Base-by-base conservation (phyloP, 495 filamentous ascomycete genomes). In the Gamarada debralockiae region DNA sequence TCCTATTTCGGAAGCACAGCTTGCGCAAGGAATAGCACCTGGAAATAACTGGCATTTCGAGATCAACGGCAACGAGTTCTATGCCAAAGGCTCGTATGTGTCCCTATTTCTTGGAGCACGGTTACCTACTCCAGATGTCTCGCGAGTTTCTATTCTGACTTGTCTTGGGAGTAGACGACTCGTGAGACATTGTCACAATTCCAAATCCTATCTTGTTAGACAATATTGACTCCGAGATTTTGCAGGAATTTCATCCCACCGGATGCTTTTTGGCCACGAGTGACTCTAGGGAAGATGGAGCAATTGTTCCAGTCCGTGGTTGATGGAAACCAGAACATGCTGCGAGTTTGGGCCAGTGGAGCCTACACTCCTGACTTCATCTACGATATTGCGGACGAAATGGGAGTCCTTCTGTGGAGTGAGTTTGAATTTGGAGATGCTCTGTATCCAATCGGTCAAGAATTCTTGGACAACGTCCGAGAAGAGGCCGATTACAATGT, bases 361-460 rank as follows among this genome's bases (percentile, higher is more conserved):
- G 82, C 87, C 51, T 90, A 86, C 67, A 85, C 90, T 58, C 76
- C 85, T 27, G 76, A 86, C 37, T 70, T 72, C 10, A 89, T 92
- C 63, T 90, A 90, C 67, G 77, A 86, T 22, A 74, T 80, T 4
- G 90, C 85, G 54, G 86, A 91, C 56, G 80, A 90, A 58, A 73
- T 89, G 15, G 85, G 85, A 7, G 73, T 92, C 14, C 63, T 91
- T 34, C 79, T 91, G 18, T 92, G 88, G 87, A 86, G 90, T 63
- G 88, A 92, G 60, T 91, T 91, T 62, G 82, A 86, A 71, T 90
- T 91, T 59, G 88, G 79, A 34, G 90, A 87, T 57, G 87, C 86
- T 12, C 87, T 87, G 60, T 92, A 93, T 67, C 89, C 87, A 17
- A 79, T 82, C 8, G 80, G 81, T 68, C 77, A 79, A 0, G 70